Percentiles rank a stretch among this genome's conserved stretches.
Evolutionary conservation across 2,329 filamentous ascomycete genomes (phyloP).

Genomic region (Claviceps sp.): DNA sequence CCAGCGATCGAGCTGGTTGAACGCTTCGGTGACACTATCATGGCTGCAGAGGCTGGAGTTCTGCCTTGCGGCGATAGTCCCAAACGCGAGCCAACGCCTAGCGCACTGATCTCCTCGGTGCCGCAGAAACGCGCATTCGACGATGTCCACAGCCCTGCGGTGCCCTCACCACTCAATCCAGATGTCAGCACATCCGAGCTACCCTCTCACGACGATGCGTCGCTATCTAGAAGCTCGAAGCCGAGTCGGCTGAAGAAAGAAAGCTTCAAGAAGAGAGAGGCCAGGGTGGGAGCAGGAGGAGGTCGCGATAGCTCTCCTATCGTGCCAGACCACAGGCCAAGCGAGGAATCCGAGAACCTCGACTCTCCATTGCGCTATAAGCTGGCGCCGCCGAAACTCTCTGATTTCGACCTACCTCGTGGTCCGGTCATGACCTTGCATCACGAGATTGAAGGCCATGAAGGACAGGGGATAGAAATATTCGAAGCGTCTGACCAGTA

Average conservation of each 20-base stretch:
- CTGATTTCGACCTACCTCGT: constrained; percentile 47
- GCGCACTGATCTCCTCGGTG: constrained; percentile 30
- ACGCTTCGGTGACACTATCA: background rate
- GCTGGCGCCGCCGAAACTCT: constrained; percentile 46
- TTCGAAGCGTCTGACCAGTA: constrained; percentile 53
- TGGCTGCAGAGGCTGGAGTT: constrained; percentile 13
- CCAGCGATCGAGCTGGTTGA: background rate
- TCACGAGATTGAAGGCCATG: constrained; percentile 35
- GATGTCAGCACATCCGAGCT: constrained; percentile 34
- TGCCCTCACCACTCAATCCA: constrained; percentile 64
- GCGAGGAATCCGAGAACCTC: constrained; percentile 24
- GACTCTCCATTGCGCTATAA: constrained; percentile 47
- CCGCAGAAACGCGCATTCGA: constrained; percentile 55
- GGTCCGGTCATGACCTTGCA: constrained; percentile 44
- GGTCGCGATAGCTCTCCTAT: constrained; percentile 37
- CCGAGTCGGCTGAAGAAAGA: constrained; percentile 48
- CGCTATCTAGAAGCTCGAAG: constrained; percentile 20
- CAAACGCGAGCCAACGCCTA: constrained; percentile 28
- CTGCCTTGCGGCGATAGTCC: constrained; percentile 23
- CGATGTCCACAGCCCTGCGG: constrained; percentile 54
- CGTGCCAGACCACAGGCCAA: constrained; percentile 41
- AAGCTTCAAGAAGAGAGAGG: constrained; percentile 53
- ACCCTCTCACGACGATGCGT: constrained; percentile 31
- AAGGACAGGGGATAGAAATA: constrained; percentile 41
- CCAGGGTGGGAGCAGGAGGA: constrained; percentile 34